Conservation (phyloP, 805 yeast species). For the Saturnispora saitoi region DNA sequence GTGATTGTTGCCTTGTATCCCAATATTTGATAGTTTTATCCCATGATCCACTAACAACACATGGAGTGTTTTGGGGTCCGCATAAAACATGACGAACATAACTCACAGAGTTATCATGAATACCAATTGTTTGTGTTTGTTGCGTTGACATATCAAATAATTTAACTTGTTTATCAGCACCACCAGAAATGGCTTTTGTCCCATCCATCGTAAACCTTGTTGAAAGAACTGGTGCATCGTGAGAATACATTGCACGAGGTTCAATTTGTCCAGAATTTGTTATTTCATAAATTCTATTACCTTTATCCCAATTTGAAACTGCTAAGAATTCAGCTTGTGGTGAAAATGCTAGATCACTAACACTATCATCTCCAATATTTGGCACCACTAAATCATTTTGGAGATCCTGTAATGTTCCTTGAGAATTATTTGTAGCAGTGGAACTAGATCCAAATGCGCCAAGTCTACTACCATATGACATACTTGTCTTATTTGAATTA, state of each 20-base stretch:
- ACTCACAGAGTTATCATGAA: conserved; percentile 74
- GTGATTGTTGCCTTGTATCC: conserved; percentile 83
- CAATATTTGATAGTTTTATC: conserved; percentile 91
- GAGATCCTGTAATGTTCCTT: conserved; percentile 48
- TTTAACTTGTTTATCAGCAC: conserved; percentile 82
- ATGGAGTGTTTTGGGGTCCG: conserved; percentile 75
- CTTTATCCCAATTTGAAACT: conserved; percentile 90
- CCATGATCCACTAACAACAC: conserved; percentile 92
- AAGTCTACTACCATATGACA: conserved; percentile 26
- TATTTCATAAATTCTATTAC: conserved; percentile 87
- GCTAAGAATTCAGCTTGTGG: conserved; percentile 77
- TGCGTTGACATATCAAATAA: conserved; percentile 76
- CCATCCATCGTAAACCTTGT: conserved; percentile 86
- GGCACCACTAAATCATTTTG: conserved; percentile 62
- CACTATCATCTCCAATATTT: conserved; percentile 87
- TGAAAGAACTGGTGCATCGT: conserved; percentile 77
- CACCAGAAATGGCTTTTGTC: conserved; percentile 77
- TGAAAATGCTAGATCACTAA: conserved; percentile 76
- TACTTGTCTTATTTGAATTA: conserved; percentile 1
- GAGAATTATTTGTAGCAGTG: conserved; percentile 12
- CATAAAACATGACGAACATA: conserved; percentile 70
- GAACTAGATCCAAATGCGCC: conserved; percentile 20
- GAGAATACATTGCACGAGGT: conserved; percentile 85
- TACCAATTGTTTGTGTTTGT: conserved; percentile 77
- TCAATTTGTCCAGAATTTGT: conserved; percentile 66